These are phyloP conservation scores for Diversispora epigaea DNA, from an alignment of 192 early-diverging fungal species.

Conservation along the genomic window DNA sequence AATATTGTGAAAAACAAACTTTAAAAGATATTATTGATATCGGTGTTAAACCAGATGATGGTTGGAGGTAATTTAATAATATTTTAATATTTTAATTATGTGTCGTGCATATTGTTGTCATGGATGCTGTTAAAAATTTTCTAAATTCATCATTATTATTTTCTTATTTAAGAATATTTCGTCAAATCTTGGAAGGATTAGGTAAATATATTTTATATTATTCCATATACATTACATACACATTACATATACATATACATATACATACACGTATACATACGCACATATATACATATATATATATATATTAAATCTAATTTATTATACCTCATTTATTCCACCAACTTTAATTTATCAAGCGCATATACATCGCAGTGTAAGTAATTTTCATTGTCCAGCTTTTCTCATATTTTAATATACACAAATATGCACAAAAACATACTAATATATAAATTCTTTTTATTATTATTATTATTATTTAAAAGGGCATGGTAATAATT, in stretches of 20 bases:
- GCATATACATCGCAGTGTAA: slow-evolving; percentile 11
- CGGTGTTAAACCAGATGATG: slow-evolving; percentile 74
- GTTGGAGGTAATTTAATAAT: slow-evolving; percentile 52
- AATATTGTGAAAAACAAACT: slow-evolving; percentile 96
- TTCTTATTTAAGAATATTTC: slow-evolving; percentile 54
- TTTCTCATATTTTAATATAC: not conserved
- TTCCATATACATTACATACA: not conserved
- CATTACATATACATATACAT: no score
- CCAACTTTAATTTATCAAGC: not conserved
- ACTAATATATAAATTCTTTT: no score
- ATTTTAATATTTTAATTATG: not conserved
- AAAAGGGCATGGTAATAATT: no score
- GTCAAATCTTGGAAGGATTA: slow-evolving; percentile 89
- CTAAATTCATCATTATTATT: no score
- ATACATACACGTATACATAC: no score
- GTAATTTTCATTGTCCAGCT: not conserved
- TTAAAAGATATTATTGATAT: slow-evolving; percentile 79
- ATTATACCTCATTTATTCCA: not conserved
- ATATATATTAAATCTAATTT: not conserved
- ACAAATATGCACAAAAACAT: no score
- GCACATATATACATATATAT: no score
- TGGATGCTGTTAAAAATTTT: no score
- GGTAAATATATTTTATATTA: not conserved
- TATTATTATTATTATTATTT: no score
- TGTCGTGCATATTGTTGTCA: not conserved